phyloP scores from a whole-genome alignment of 495 filamentous ascomycete genomes.

The Penicillium silybi region DNA sequence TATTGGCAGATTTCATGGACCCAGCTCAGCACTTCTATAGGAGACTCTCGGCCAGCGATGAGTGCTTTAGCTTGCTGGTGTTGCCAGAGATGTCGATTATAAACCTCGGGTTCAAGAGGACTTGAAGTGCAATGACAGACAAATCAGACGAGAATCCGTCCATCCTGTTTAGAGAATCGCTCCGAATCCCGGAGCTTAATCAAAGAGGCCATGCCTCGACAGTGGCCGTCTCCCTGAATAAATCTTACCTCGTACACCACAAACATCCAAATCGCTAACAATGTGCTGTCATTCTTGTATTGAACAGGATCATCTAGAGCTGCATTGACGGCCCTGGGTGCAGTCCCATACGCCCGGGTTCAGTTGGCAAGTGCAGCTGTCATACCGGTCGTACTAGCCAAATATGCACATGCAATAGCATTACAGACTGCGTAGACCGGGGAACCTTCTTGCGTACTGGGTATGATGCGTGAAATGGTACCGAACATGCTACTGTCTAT shows the following conservation, averaged over 20 bases:
- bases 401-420: conserved; percentile 14
- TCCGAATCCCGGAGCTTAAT: conserved; percentile 5
- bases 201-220: conserved; percentile 6
- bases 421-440: conserved; percentile 10
- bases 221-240: conserved; percentile 3
- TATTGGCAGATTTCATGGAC: conserved; percentile 3
- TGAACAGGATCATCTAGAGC: conserved; percentile 9
- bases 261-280: conserved; percentile 13
- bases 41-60: conserved; percentile 6
- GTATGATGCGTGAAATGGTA: conserved; percentile 12
- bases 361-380: conserved; percentile 4
- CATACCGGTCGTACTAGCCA: conserved; percentile 5
- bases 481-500: conserved; percentile 9
- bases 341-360: conserved; percentile 3
- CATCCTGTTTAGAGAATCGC: conserved; percentile 8
- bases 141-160: conserved; percentile 7
- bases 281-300: conserved; percentile 12
- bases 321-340: conserved; percentile 7
- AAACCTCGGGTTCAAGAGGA: not conserved
- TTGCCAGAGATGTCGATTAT: not conserved
- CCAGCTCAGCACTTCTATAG: conserved; percentile 5
- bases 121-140: conserved; percentile 5
- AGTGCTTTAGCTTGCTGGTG: conserved; percentile 9
- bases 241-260: conserved; percentile 10
- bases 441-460: conserved; percentile 3